phyloP scores from a whole-genome alignment of 345 rosid genomes.

The Rhizophora mangle region DNA sequence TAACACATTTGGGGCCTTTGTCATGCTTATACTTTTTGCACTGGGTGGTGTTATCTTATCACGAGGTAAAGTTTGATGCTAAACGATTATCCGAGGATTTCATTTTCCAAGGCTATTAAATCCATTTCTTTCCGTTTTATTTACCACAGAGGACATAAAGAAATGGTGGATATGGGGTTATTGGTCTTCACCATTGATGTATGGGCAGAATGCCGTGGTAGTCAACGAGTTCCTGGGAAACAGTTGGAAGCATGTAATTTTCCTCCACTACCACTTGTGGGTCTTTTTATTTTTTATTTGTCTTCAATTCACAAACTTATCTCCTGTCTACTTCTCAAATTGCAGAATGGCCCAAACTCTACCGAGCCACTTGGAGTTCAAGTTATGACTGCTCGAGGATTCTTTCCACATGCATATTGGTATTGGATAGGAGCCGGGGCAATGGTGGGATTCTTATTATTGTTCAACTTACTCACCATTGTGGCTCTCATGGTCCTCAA shows the following conservation, averaged over 20 bases:
- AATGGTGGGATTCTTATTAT: constrained; percentile 30
- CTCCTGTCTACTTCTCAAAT: background rate
- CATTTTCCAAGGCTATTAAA: background rate
- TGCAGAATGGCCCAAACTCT: constrained; percentile 25
- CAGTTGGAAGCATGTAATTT: constrained; percentile 52
- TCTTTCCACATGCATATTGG: constrained; percentile 51
- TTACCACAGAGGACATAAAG: constrained; percentile 53
- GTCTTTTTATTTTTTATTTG: background rate
- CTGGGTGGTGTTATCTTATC: constrained; percentile 62
- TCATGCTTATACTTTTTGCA: constrained; percentile 45
- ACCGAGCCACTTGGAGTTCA: constrained; percentile 41
- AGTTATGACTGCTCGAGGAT: constrained; percentile 46
- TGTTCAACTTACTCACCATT: constrained; percentile 42
- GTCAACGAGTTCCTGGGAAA: constrained; percentile 71
- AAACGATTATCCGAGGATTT: background rate
- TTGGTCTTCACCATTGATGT: constrained; percentile 81
- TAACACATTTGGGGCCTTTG: constrained; percentile 53
- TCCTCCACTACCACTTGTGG: background rate
- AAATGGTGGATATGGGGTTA: constrained; percentile 93
- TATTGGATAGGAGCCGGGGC: constrained; percentile 67
- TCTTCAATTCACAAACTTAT: background rate
- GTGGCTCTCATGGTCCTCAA: constrained; percentile 47
- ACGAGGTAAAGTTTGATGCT: constrained; percentile 36
- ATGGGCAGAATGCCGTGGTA: constrained; percentile 62
- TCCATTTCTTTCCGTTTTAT: background rate